Conservation (phyloP, 306 rosid genomes). For the Casuarina cunninghamiana region DNA sequence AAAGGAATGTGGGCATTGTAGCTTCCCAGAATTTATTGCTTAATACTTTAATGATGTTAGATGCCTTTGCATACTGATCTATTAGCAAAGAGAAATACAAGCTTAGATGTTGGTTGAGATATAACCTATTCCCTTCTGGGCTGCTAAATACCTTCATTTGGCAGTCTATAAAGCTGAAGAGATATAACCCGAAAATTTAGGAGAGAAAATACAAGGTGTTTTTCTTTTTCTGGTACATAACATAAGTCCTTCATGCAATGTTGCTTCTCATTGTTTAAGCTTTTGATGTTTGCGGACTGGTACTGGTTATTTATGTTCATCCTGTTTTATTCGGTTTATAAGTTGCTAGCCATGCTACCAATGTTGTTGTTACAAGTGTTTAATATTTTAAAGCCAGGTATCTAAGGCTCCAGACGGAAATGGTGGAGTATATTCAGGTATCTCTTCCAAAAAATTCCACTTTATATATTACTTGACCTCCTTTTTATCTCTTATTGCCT, state of each 20-base stretch:
- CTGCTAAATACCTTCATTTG: constrained; percentile 17
- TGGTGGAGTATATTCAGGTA: constrained; percentile 97
- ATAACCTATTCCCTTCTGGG: constrained; percentile 6
- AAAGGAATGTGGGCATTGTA: background rate
- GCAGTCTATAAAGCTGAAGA: background rate
- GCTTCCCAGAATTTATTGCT: background rate
- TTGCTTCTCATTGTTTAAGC: background rate
- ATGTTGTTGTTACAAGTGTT: constrained; percentile 28
- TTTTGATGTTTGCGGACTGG: background rate
- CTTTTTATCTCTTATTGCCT: constrained; percentile 17
- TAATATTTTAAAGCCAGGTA: constrained; percentile 64
- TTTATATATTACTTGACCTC: constrained; percentile 17
- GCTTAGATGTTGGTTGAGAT: background rate
- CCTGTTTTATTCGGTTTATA: background rate
- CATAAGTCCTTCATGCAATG: background rate
- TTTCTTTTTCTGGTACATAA: background rate
- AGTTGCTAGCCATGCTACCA: constrained; percentile 26
- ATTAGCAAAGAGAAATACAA: background rate
- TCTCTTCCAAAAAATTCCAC: constrained; percentile 8
- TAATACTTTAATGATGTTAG: background rate
- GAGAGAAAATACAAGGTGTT: background rate
- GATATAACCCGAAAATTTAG: background rate
- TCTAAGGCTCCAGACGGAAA: constrained; percentile 98
- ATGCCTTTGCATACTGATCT: background rate
- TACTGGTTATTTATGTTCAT: background rate